Conservation (phyloP, 176 grass and related monocot species). For the Triticum turgidum region DNA sequence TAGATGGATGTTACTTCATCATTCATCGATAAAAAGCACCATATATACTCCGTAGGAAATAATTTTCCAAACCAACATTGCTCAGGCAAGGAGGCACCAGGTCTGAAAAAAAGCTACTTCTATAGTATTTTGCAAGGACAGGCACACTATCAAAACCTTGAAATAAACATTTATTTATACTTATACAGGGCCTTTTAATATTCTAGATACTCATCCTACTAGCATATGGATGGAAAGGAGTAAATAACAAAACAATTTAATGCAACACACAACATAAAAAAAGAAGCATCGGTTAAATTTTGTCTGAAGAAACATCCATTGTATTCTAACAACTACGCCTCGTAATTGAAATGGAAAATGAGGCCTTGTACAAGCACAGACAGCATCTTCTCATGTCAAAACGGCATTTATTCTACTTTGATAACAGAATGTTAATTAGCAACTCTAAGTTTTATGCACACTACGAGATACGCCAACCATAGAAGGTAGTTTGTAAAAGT, state of each 20-base stretch:
- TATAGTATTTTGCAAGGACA: not conserved
- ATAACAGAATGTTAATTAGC: not conserved
- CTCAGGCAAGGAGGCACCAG: not conserved
- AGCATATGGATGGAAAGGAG: not conserved
- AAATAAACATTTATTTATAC: not conserved
- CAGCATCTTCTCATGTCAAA: conserved; percentile 1
- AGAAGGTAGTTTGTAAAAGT: not conserved
- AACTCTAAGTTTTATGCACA: not conserved
- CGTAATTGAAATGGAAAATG: not conserved
- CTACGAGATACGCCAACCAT: not conserved
- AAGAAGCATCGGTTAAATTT: not conserved
- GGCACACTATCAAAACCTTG: not conserved
- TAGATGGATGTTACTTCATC: not conserved
- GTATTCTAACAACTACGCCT: not conserved
- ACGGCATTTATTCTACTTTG: not conserved
- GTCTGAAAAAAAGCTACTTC: not conserved
- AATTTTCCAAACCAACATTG: not conserved
- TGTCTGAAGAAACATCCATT: not conserved
- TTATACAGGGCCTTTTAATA: not conserved
- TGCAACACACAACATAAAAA: not conserved
- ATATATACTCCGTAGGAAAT: not conserved
- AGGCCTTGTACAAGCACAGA: not conserved
- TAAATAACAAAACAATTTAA: not conserved
- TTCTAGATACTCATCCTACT: not conserved
- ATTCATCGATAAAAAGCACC: conserved; percentile 3